Percentiles rank a stretch among this genome's conserved stretches.
These are phyloP conservation scores for Middelhovenomyces tepae DNA, from an alignment of 805 yeast genomes.

Conservation along the genomic window DNA sequence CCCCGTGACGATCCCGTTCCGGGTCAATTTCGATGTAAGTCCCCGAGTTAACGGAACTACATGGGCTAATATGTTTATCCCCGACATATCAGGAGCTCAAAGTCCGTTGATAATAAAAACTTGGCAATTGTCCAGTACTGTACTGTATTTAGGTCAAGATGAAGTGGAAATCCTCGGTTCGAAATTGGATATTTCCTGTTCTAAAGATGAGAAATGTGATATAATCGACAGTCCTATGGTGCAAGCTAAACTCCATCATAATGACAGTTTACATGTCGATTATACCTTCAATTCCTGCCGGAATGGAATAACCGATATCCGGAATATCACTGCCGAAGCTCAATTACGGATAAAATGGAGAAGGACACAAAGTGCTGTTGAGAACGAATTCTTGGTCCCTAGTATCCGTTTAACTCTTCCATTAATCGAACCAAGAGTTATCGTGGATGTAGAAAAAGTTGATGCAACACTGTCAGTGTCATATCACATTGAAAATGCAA, in stretches of 20 bases:
- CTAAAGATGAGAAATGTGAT: slow-evolving; percentile 15
- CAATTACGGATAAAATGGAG: slow-evolving; percentile 25
- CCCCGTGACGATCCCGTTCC: slow-evolving; percentile 26
- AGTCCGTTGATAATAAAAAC: slow-evolving; percentile 25
- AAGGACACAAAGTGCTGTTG: slow-evolving; percentile 10
- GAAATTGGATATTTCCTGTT: slow-evolving; percentile 15
- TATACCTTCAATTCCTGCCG: slow-evolving; percentile 15
- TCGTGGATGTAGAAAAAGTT: slow-evolving; percentile 30
- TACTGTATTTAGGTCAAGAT: slow-evolving; percentile 19
- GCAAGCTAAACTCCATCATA: slow-evolving; percentile 11
- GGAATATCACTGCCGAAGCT: slow-evolving; percentile 22
- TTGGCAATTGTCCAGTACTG: slow-evolving; percentile 27
- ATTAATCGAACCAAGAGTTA: slow-evolving; percentile 59
- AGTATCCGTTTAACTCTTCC: slow-evolving; percentile 51
- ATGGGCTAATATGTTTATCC: slow-evolving; percentile 33
- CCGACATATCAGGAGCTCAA: slow-evolving; percentile 14
- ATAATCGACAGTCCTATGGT: slow-evolving; percentile 6
- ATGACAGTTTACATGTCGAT: slow-evolving; percentile 10
- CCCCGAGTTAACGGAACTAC: slow-evolving; percentile 25
- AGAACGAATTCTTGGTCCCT: slow-evolving; percentile 18
- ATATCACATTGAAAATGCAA: slow-evolving; percentile 66
- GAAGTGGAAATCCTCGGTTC: slow-evolving; percentile 17
- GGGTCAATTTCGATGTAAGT: slow-evolving; percentile 28
- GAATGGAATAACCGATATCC: slow-evolving; percentile 12
- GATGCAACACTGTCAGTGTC: slow-evolving; percentile 3